Conservation (phyloP, 2,329 filamentous ascomycete genomes). For the Cadophora gregata region DNA sequence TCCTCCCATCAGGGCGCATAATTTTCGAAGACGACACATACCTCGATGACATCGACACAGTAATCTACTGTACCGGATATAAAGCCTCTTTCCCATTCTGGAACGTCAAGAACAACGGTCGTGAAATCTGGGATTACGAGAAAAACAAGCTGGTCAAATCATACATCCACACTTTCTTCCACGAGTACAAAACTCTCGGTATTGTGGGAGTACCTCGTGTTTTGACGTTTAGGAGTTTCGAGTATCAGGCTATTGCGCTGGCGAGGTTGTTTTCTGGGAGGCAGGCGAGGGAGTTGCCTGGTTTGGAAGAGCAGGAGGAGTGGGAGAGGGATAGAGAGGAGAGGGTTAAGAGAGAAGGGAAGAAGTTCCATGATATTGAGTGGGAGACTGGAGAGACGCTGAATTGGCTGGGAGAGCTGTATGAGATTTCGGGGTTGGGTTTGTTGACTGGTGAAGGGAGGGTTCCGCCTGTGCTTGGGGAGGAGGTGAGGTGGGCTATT, state of each 20-base stretch:
- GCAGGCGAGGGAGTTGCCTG: constrained; percentile 48
- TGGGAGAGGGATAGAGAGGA: constrained; percentile 54
- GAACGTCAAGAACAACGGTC: constrained; percentile 49
- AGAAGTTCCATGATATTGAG: constrained; percentile 58
- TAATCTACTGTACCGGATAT: constrained; percentile 89
- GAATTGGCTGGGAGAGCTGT: constrained; percentile 54
- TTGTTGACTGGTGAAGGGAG: constrained; percentile 54
- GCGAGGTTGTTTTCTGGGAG: constrained; percentile 55
- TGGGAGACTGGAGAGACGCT: constrained; percentile 59
- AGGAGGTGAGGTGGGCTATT: constrained; percentile 54
- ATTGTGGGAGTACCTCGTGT: constrained; percentile 58
- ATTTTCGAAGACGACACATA: constrained; percentile 67
- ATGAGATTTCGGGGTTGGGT: constrained; percentile 55
- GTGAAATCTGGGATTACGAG: constrained; percentile 56
- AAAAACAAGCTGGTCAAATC: constrained; percentile 50
- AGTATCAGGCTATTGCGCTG: constrained; percentile 61
- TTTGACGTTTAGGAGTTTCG: constrained; percentile 59
- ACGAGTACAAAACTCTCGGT: constrained; percentile 53
- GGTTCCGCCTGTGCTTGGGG: constrained; percentile 52
- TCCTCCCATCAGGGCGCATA: constrained; percentile 50
- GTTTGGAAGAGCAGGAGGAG: constrained; percentile 45
- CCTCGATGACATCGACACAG: constrained; percentile 70
- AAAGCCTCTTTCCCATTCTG: constrained; percentile 83
- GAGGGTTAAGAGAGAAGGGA: constrained; percentile 41
- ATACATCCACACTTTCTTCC: constrained; percentile 61